Evolutionary conservation across 2,329 filamentous ascomycete species (phyloP).

Genomic region (Clarireedia hainanense): DNA sequence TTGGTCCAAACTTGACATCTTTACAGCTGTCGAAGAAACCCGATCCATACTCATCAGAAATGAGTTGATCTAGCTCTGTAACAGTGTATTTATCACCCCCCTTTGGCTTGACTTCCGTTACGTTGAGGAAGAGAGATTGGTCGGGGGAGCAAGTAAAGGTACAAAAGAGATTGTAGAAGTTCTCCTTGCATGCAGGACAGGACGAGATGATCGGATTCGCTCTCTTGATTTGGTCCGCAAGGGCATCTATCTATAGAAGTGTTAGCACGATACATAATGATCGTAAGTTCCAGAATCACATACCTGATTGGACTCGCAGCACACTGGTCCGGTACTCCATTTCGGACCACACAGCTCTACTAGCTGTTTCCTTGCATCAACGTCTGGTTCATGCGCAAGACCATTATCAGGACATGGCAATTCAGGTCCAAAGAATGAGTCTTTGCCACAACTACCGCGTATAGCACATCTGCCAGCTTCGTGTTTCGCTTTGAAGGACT

Average conservation of each 20-base stretch:
- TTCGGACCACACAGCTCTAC: slow-evolving; percentile 79
- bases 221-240: slow-evolving; percentile 78
- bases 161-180: slow-evolving; percentile 98
- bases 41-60: slow-evolving; percentile 74
- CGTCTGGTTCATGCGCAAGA: slow-evolving; percentile 65
- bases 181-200: slow-evolving; percentile 94
- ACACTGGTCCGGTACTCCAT: slow-evolving; percentile 78
- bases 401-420: slow-evolving; percentile 91
- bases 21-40: slow-evolving; percentile 97
- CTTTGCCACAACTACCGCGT: slow-evolving; percentile 83
- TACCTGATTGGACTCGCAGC: slow-evolving; percentile 76
- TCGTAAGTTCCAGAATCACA: not conserved
- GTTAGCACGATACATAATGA: not conserved
- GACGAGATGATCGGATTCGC: slow-evolving; percentile 85
- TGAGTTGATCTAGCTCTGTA: slow-evolving; percentile 81
- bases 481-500: slow-evolving; percentile 48
- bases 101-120: slow-evolving; percentile 65
- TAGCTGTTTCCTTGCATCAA: slow-evolving; percentile 65
- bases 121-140: slow-evolving; percentile 90
- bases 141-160: slow-evolving; percentile 97
- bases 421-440: slow-evolving; percentile 81
- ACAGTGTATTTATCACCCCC: slow-evolving; percentile 51
- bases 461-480: slow-evolving; percentile 86
- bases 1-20: slow-evolving; percentile 95
- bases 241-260: slow-evolving; percentile 55